A percentile compares a stretch with the other conserved stretches of the same genome.
Evolutionary conservation across 148 eudicot genomes (phyloP).

Genomic region (Tetragonia tetragonoides): DNA sequence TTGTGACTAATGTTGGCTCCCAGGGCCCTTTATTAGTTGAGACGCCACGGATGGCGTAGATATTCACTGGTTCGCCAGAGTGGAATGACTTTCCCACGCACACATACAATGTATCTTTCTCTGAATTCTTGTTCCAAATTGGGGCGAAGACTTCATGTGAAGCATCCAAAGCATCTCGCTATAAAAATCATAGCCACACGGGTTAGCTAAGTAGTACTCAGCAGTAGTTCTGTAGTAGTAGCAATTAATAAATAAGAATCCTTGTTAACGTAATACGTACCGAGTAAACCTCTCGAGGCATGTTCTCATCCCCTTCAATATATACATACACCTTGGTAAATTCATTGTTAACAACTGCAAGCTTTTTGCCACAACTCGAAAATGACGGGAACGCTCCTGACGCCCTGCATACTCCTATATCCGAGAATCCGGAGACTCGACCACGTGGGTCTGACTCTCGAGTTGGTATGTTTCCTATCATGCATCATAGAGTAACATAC

Average conservation of each 20-base stretch:
- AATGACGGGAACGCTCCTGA: constrained; percentile 14
- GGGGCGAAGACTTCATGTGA: not conserved
- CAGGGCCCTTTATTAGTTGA: too few species aligned
- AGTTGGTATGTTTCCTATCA: not conserved
- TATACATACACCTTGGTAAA: constrained; percentile 2
- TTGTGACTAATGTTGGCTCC: not conserved
- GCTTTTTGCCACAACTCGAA: constrained; percentile 19
- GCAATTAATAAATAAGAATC: not conserved
- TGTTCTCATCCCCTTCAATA: too few species aligned
- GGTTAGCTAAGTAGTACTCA: not conserved
- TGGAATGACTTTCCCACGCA: not conserved
- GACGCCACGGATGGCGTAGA: not conserved
- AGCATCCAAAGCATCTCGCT: too few species aligned
- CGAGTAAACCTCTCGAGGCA: too few species aligned
- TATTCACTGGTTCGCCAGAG: not conserved
- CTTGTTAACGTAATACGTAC: not conserved
- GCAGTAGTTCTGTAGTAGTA: too few species aligned
- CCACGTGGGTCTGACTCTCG: not conserved
- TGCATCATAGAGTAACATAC: too few species aligned
- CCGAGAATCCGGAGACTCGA: not conserved
- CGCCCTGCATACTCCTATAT: constrained; percentile 5
- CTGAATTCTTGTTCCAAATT: not conserved
- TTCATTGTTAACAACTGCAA: constrained; percentile 15
- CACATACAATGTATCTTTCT: not conserved
- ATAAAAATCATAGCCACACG: too few species aligned